Conservation (phyloP, 257 asterid species). For the Solanum paucissectum region DNA sequence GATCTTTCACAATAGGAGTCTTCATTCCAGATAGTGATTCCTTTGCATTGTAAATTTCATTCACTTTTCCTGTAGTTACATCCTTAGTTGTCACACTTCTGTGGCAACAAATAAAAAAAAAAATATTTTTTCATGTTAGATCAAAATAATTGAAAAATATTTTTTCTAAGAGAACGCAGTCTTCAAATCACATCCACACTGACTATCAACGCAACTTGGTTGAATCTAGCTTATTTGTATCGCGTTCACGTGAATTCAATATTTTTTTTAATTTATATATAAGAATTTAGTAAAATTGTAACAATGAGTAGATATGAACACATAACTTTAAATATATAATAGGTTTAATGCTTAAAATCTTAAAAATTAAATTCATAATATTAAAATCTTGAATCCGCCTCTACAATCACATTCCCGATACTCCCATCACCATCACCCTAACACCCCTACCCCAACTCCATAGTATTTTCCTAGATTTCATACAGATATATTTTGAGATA, state of each 20-base stretch:
- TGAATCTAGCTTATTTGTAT: neutral
- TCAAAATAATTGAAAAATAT: neutral
- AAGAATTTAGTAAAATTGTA: neutral
- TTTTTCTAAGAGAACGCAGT: neutral
- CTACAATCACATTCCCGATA: no score
- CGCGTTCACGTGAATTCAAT: neutral
- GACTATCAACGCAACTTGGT: neutral
- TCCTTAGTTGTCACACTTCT: slow-evolving; percentile 50
- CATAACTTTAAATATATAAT: neutral
- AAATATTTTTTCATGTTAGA: neutral
- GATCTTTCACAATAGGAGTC: slow-evolving; percentile 51
- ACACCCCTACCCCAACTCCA: neutral
- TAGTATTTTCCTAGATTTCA: neutral
- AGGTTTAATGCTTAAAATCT: neutral
- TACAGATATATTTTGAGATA: neutral
- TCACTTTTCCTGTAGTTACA: slow-evolving; percentile 27
- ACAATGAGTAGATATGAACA: neutral
- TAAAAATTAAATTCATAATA: neutral
- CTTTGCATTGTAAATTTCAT: slow-evolving; percentile 51
- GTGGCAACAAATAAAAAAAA: neutral
- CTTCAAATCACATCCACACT: neutral
- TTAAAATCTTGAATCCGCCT: neutral
- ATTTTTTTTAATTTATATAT: no score
- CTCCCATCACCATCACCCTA: neutral
- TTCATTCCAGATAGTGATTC: slow-evolving; percentile 45